Evolutionary conservation across 2,329 filamentous ascomycete genomes (phyloP).

Genomic region (Fusarium sp.): DNA sequence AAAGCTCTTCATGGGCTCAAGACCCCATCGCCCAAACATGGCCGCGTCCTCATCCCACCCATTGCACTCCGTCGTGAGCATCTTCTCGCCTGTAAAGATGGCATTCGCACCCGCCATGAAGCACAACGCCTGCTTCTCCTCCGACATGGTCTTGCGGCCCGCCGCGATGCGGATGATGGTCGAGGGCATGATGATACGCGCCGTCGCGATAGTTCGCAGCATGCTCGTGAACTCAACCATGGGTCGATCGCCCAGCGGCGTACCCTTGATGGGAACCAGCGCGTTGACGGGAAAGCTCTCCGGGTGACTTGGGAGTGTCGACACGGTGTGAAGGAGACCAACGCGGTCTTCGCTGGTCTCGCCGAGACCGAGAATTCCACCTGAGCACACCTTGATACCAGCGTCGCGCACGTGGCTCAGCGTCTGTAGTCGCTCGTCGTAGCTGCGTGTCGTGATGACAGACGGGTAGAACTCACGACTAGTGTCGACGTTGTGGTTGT

Average conservation of each 20-base stretch:
- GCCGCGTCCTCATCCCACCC: slow-evolving; percentile 88
- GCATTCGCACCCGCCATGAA: slow-evolving; percentile 93
- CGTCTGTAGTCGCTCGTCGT: slow-evolving; percentile 86
- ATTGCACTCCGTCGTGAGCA: slow-evolving; percentile 91
- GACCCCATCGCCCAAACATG: slow-evolving; percentile 86
- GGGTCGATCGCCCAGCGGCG: slow-evolving; percentile 79
- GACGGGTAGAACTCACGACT: slow-evolving; percentile 88
- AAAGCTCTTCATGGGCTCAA: slow-evolving; percentile 76
- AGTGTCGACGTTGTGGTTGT: slow-evolving; percentile 95
- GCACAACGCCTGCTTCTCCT: slow-evolving; percentile 89
- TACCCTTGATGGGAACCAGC: slow-evolving; percentile 89
- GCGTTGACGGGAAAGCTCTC: slow-evolving; percentile 94
- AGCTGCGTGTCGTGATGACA: slow-evolving; percentile 85
- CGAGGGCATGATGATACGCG: slow-evolving; percentile 81
- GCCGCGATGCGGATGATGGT: slow-evolving; percentile 90
- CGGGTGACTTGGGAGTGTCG: slow-evolving; percentile 82
- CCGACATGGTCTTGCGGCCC: slow-evolving; percentile 82
- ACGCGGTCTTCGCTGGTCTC: slow-evolving; percentile 83
- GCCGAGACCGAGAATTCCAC: slow-evolving; percentile 86
- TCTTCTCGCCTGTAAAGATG: slow-evolving; percentile 96
- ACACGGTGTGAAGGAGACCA: slow-evolving; percentile 83
- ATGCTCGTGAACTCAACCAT: slow-evolving; percentile 81
- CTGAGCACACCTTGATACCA: slow-evolving; percentile 89
- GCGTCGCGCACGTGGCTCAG: slow-evolving; percentile 83
- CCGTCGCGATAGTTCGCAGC: slow-evolving; percentile 84